Evolutionary conservation across 306 rosid genomes (phyloP), one percentile per base, ranked within the genome.

Genomic region (Casuarina equisetifolia): DNA sequence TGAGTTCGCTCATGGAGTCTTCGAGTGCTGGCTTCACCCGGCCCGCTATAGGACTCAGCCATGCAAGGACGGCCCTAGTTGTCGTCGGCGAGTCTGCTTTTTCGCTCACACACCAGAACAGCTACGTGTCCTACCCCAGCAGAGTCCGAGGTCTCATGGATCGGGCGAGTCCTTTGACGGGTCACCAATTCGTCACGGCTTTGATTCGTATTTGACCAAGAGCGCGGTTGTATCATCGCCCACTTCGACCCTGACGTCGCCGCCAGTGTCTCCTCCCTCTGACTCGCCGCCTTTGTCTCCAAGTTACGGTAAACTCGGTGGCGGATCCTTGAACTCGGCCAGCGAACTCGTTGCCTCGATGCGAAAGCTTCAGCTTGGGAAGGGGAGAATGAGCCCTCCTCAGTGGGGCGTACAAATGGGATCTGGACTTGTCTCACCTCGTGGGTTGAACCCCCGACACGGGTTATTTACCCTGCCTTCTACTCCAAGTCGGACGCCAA

Each of bases 21-120:
- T 94, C 19, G 98, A 94, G 81, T 89, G 97, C 74, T 94, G 98
- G 98, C 95, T 94, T 3, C 98, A 94, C 59, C 98, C 98, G 3
- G 79, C 91, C 20, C 95, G 98, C 3, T 94, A 94, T 77, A 62
- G 97, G 59, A 94, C 98, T 10, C 97, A 92, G 72, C 91, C 91
- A 1, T 94, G 98, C 73, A 94, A 94, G 69, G 98, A 94, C 68
- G 91, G 97, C 2, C 74, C 84, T 1, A 38, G 45, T 38, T 94
- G 98, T 46, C 87, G 91, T 64, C 87, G 98, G 3, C 83, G 91
- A 8, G 97, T 94, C 1, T 94, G 98, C 19, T 94, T 94, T 80
- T 94, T 94, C 43, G 98, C 98, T 17, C 98, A 94, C 85, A 82
- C 92, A 4, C 59, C 83, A n/a, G 91, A 91, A 8, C 97, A 94